Base-by-base conservation (phyloP, 1,139 yeast genomes). In the Lodderomyces oxycetoniae region DNA sequence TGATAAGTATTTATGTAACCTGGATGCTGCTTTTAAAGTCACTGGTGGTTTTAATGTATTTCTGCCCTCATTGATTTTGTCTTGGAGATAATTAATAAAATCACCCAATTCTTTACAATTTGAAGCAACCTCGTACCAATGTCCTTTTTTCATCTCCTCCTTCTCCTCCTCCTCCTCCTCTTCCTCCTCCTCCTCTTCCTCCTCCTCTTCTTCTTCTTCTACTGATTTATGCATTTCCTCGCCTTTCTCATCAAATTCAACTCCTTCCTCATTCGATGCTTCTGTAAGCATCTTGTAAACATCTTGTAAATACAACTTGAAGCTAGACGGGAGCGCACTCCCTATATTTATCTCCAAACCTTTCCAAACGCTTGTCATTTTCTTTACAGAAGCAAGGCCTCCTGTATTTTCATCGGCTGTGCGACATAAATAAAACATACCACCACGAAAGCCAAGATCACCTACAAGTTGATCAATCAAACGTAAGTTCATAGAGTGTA, bases 231-330 rank as follows among this genome's bases (percentile, higher is more conserved):
- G 15, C 0, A 61, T 47, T 37, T 62, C 68, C 1, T 57, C 21
- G 3, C 39, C 41, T 13, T 38, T 23, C 9, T 34, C 32, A 43
- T 60, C 58, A 39, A 65, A 65, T 35, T 66, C 71, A 4, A 63
- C 47, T 0, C 72, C 74, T 31, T 52, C 59, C 3, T 37, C 42
- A 1, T 45, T 35, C 10, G 67, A 50, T 1, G 59, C 47, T 4
- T 55, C 56, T 2, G 47, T 42, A 17, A 70, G 47, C 57, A 65
- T 56, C 17, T 54, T 50, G 34, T 66, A 59, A 1, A 68, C 63
- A 49, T 72, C 77, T 42, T 71, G 71, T n/a, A 71, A 76, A 37
- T 68, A 71, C n/a, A 72, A 46, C 35, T 67, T 70, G 51, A 72
- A 72, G 11, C 53, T 45, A 1, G 74, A 61, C 0, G 70, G 63